A percentile compares a stretch with the other conserved stretches of the same genome.
phyloP scores from a whole-genome alignment of 352 stramenopile species.

The Phytophthora fragariae region DNA sequence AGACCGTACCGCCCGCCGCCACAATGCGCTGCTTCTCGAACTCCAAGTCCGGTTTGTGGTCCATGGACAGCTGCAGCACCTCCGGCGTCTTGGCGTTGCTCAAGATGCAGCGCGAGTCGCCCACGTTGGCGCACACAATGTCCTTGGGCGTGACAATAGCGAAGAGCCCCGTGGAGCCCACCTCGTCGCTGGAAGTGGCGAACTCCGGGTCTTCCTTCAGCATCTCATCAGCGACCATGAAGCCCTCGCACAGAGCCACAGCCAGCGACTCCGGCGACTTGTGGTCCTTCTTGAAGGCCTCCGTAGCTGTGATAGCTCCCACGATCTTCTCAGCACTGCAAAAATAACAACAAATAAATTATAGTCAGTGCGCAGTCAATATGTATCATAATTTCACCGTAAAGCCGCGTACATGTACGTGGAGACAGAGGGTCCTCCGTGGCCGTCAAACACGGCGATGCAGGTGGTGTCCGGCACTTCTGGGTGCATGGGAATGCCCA shows the following conservation, averaged over 20 bases:
- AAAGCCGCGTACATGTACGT: conserved; percentile 62
- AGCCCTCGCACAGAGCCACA: conserved; percentile 77
- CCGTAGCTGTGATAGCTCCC: conserved; percentile 60
- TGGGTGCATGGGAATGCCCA: conserved; percentile 70
- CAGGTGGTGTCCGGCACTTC: conserved; percentile 63
- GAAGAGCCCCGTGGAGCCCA: conserved; percentile 84
- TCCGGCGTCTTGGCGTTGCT: conserved; percentile 77
- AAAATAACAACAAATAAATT: conserved; percentile 3
- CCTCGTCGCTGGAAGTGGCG: conserved; percentile 71
- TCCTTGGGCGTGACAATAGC: conserved; percentile 85
- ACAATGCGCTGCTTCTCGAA: conserved; percentile 90
- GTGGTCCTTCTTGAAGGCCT: conserved; percentile 79
- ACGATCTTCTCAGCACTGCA: conserved; percentile 79
- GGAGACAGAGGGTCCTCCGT: conserved; percentile 76
- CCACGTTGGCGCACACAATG: conserved; percentile 86
- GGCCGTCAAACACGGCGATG: conserved; percentile 87
- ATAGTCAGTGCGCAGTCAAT: conserved; percentile 8
- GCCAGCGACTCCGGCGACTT: conserved; percentile 79
- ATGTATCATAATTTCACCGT: neutral
- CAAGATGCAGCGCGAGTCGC: conserved; percentile 87
- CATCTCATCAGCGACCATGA: conserved; percentile 76
- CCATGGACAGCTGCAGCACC: conserved; percentile 82
- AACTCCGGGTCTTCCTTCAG: conserved; percentile 79
- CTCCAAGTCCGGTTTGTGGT: conserved; percentile 89
- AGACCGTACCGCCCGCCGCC: conserved; percentile 82